Evolutionary conservation across 768 basidiomycete species (phyloP).

Genomic region (Naganishia vishniacii): DNA sequence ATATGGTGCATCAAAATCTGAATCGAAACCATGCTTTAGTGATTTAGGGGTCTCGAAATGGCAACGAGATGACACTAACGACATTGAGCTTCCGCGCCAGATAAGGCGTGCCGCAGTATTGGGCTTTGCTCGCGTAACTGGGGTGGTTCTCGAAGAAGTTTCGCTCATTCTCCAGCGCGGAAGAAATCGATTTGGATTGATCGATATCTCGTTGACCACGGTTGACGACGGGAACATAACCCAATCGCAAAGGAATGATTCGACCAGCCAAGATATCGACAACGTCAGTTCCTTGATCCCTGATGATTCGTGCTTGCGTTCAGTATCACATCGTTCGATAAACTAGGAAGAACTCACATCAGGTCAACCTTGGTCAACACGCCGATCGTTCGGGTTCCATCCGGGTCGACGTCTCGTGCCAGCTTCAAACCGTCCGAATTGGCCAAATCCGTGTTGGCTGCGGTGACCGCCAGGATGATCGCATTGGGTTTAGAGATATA

Average conservation of each 20-base stretch:
- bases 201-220: slow-evolving; percentile 98
- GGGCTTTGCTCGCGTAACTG: slow-evolving; percentile 86
- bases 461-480: slow-evolving; percentile 93
- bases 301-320: slow-evolving; percentile 43
- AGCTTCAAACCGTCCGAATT: slow-evolving; percentile 96
- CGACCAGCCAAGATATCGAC: slow-evolving; percentile 97
- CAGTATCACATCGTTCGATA: slow-evolving; percentile 5
- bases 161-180: slow-evolving; percentile 81
- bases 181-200: slow-evolving; percentile 69
- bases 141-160: slow-evolving; percentile 91
- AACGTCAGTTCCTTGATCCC: slow-evolving; percentile 96
- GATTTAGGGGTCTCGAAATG: not conserved
- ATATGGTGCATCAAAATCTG: slow-evolving; percentile 99
- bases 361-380: slow-evolving; percentile 97
- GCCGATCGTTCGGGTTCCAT: slow-evolving; percentile 93
- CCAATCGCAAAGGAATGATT: slow-evolving; percentile 88
- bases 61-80: slow-evolving; percentile 53
- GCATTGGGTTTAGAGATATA: slow-evolving; percentile 92
- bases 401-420: slow-evolving; percentile 94
- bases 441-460: slow-evolving; percentile 92
- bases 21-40: not conserved
- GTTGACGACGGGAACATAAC: slow-evolving; percentile 98
- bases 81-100: slow-evolving; percentile 90
- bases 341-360: slow-evolving; percentile 81
- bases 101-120: slow-evolving; percentile 95